phyloP scores from a whole-genome alignment of 768 basidiomycete species.

The Pleurotus djamor region DNA sequence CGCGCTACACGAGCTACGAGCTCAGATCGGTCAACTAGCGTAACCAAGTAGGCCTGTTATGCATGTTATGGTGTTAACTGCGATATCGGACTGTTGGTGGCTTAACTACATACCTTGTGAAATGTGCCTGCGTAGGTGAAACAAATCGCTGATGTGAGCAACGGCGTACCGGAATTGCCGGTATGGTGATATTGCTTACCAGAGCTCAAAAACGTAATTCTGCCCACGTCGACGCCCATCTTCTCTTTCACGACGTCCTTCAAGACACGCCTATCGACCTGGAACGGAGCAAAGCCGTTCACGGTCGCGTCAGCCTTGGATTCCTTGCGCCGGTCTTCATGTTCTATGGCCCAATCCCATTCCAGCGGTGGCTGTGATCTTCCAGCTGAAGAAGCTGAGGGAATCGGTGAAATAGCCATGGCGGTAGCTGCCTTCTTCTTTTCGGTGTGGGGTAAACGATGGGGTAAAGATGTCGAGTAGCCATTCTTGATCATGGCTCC shows the following conservation, averaged over 20 bases:
- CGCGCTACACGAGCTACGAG: conserved; percentile 81
- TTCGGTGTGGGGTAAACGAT: background rate
- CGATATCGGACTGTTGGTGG: background rate
- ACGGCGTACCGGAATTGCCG: conserved; percentile 5
- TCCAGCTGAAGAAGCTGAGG: conserved; percentile 4
- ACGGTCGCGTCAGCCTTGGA: conserved; percentile 58
- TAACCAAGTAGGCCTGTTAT: conserved; percentile 72
- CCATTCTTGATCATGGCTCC: conserved; percentile 5
- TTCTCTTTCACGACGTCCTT: conserved; percentile 78
- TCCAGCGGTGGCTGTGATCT: conserved; percentile 27
- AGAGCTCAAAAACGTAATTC: conserved; percentile 72
- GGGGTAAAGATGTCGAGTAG: background rate
- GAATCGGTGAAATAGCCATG: conserved; percentile 8
- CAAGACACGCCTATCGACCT: conserved; percentile 71
- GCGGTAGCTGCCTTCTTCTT: background rate
- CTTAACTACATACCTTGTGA: conserved; percentile 56
- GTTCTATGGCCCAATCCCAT: conserved; percentile 76
- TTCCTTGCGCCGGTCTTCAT: conserved; percentile 66
- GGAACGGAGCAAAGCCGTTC: conserved; percentile 66
- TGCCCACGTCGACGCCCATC: conserved; percentile 60
- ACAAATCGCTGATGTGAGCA: background rate
- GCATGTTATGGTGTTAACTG: conserved; percentile 6
- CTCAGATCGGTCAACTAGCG: conserved; percentile 56
- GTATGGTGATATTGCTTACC: conserved; percentile 39
- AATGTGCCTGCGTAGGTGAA: conserved; percentile 59